Evolutionary conservation across 2,329 filamentous ascomycete genomes (phyloP).

Genomic region (Nigrograna mackinnonii): DNA sequence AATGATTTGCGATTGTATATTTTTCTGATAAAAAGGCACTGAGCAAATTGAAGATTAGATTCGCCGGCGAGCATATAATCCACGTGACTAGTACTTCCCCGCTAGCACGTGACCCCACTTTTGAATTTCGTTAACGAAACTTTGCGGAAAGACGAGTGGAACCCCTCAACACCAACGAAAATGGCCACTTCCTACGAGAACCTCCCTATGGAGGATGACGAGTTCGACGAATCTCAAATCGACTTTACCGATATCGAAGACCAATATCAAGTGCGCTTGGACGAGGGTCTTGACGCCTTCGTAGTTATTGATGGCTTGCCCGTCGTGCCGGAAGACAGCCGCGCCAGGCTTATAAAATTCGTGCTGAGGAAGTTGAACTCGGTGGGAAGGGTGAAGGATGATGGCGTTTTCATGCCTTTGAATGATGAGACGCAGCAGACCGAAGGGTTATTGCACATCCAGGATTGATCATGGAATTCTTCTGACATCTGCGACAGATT

Average conservation of each 20-base stretch:
- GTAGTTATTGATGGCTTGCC: slow-evolving; percentile 95
- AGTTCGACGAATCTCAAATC: slow-evolving; percentile 91
- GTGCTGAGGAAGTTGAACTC: slow-evolving; percentile 88
- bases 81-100: too few species aligned
- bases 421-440: slow-evolving; percentile 84
- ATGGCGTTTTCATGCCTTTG: slow-evolving; percentile 91
- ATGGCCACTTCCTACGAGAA: slow-evolving; percentile 96
- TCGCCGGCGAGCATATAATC: too few species aligned
- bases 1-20: too few species aligned
- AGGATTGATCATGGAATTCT: slow-evolving; percentile 1
- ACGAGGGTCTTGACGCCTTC: slow-evolving; percentile 95
- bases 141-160: too few species aligned
- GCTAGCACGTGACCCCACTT: too few species aligned
- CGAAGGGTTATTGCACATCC: slow-evolving; percentile 65
- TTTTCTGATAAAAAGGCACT: too few species aligned
- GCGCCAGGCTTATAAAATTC: slow-evolving; percentile 94
- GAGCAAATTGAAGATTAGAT: too few species aligned
- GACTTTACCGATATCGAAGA: slow-evolving; percentile 93
- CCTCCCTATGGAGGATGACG: slow-evolving; percentile 81
- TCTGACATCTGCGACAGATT: slow-evolving; percentile 62
- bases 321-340: slow-evolving; percentile 84
- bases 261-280: slow-evolving; percentile 93
- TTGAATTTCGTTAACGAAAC: too few species aligned
- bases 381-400: slow-evolving; percentile 83
- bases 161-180: slow-evolving; percentile 44